Evolutionary conservation across 2,329 filamentous ascomycete species (phyloP).

Genomic region (Paracamarosporium sp.): DNA sequence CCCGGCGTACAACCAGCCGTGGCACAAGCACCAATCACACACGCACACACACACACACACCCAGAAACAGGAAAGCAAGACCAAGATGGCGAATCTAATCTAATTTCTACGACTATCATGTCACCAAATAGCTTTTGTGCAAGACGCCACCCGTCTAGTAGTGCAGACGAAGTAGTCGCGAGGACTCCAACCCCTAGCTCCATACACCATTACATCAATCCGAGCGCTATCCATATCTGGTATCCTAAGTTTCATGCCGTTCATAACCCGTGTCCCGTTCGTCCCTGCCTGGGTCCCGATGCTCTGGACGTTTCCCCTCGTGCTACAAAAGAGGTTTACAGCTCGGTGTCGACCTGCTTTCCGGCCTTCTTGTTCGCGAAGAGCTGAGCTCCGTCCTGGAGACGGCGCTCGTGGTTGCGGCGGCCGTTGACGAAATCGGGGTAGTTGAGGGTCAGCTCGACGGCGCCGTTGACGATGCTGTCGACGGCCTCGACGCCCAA

Average conservation of each 20-base stretch:
- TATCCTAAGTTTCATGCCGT: conserved; percentile 19
- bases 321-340: background rate
- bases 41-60: background rate
- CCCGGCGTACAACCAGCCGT: background rate
- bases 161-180: background rate
- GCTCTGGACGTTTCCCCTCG: background rate
- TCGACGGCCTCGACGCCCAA: conserved; percentile 92
- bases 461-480: conserved; percentile 85
- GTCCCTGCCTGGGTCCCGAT: background rate
- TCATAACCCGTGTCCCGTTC: background rate
- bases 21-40: background rate
- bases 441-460: conserved; percentile 94
- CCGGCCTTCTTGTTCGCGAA: conserved; percentile 55
- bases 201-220: conserved; percentile 7
- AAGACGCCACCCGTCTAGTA: background rate
- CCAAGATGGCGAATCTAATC: background rate
- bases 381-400: conserved; percentile 67
- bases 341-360: conserved; percentile 11
- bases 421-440: conserved; percentile 91
- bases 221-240: conserved; percentile 13
- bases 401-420: conserved; percentile 69
- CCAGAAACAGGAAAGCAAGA: background rate
- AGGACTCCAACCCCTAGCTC: background rate
- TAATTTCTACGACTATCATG: background rate
- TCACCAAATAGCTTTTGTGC: background rate